phyloP scores from a whole-genome alignment of 495 filamentous ascomycete genomes.

The Parathielavia hyrcaniae region DNA sequence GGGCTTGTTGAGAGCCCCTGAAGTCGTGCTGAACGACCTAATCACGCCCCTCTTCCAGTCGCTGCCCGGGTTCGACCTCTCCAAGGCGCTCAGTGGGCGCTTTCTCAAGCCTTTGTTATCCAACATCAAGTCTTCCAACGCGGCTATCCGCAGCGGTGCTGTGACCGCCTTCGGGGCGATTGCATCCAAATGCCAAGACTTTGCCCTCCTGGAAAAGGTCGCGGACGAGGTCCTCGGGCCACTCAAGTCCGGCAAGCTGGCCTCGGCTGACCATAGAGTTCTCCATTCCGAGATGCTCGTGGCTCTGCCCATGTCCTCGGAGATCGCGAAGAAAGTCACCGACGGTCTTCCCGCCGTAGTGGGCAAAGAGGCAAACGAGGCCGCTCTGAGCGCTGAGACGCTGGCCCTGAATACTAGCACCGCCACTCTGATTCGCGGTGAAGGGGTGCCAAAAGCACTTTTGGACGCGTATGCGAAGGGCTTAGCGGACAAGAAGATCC shows the following conservation, averaged over 20 bases:
- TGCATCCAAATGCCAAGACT: slow-evolving; percentile 54
- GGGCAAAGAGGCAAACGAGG: slow-evolving; percentile 80
- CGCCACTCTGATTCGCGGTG: slow-evolving; percentile 49
- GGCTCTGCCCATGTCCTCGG: slow-evolving; percentile 50
- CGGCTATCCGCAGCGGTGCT: slow-evolving; percentile 66
- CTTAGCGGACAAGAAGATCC: slow-evolving; percentile 71
- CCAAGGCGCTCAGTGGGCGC: slow-evolving; percentile 58
- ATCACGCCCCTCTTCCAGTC: slow-evolving; percentile 62
- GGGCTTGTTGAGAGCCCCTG: slow-evolving; percentile 78
- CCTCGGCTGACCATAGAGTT: slow-evolving; percentile 73
- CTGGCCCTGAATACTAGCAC: slow-evolving; percentile 59
- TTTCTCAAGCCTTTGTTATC: slow-evolving; percentile 79
- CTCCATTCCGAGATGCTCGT: slow-evolving; percentile 72
- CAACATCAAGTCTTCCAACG: slow-evolving; percentile 84
- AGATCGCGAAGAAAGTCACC: slow-evolving; percentile 59
- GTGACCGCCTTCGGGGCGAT: slow-evolving; percentile 61
- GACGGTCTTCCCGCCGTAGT: slow-evolving; percentile 56
- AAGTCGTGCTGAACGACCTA: slow-evolving; percentile 75
- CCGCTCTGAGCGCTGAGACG: slow-evolving; percentile 67
- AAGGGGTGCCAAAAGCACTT: slow-evolving; percentile 55
- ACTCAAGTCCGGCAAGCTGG: slow-evolving; percentile 71
- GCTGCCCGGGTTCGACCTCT: slow-evolving; percentile 70
- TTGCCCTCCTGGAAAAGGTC: slow-evolving; percentile 53
- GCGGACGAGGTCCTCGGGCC: slow-evolving; percentile 70
- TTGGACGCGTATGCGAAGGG: slow-evolving; percentile 73